Base-by-base conservation (phyloP, 768 basidiomycete species). In the Suillus lakei region DNA sequence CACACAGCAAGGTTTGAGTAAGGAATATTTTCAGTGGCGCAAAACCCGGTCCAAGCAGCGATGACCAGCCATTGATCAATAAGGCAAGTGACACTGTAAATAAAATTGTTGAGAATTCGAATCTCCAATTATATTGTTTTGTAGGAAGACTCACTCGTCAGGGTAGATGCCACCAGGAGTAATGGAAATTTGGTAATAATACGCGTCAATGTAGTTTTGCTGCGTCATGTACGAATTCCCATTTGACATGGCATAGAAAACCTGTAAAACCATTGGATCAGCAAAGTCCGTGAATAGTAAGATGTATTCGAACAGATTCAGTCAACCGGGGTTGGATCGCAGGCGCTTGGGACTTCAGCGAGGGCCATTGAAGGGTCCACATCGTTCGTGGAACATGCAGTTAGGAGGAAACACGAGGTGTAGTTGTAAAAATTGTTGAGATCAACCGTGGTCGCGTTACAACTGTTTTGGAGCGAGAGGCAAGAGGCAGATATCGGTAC, bases 41-140 rank as follows among this genome's bases (percentile, higher is more conserved):
- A 72, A 36, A 56, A 72, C 26, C 66, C 70, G 18, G 70, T 46
- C 70, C 72, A 74, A 34, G 72, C 72, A 23, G 64, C 72, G 56
- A 74, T 66, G 43, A 36, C 8, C 30, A 60, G n/a, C 72, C 71
- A 72, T 15, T 72, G 64, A 2, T 32, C 62, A 3, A 62, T 56
- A 15, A 64, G 23, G 28, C 44, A 32, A 2, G n/a, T 30, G 5
- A 71, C 64, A 12, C 71, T 73, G 32, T 30, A 48, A 15, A 6
- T 12, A 43, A 7, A 18, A 23, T 18, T 18, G 26, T 59, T 39
- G 32, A 26, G 41, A 18, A 44, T 53, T 36, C 21, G 28, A 15
- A 55, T 13, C 4, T 13, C n/a, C 16, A n/a, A 2, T 55, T 10
- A 39, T 28, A 21, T 55, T 26, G n/a, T n/a, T n/a, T n/a, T n/a